phyloP scores from a whole-genome alignment of 768 basidiomycete species.

The Rhodotorula kratochvilovae region DNA sequence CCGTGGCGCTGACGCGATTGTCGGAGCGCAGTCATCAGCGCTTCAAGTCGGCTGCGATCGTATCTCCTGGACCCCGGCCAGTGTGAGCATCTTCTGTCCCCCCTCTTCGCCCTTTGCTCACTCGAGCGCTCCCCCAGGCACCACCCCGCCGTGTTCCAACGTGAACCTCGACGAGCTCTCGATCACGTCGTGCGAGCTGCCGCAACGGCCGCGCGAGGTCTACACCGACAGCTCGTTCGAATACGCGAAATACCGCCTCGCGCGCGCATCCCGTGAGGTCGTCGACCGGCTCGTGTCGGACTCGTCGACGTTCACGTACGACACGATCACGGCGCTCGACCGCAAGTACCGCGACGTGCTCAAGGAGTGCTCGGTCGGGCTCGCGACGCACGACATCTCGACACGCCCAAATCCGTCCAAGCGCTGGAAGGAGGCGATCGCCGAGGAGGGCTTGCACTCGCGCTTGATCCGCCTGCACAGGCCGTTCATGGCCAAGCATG shows the following conservation, averaged over 20 bases:
- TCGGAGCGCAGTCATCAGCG: constrained; percentile 2
- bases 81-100: not conserved
- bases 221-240: constrained; percentile 24
- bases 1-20: not conserved
- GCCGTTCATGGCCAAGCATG: constrained; percentile 32
- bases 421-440: constrained; percentile 3
- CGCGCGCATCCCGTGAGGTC: constrained; percentile 16
- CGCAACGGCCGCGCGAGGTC: constrained; percentile 1
- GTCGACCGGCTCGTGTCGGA: constrained; percentile 6
- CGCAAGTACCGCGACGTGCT: constrained; percentile 18
- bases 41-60: constrained; percentile 16
- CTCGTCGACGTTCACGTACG: constrained; percentile 20
- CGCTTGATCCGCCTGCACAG: constrained; percentile 25
- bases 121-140: not conserved
- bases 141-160: constrained; percentile 21
- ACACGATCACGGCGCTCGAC: constrained; percentile 27
- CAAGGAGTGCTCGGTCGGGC: not conserved
- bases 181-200: constrained; percentile 13
- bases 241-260: constrained; percentile 13
- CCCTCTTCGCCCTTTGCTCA: not conserved
- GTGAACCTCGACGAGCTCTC: constrained; percentile 21
- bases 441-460: constrained; percentile 17
- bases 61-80: constrained; percentile 24
- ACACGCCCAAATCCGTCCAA: not conserved
- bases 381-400: not conserved